Conservation (phyloP, 2,329 filamentous ascomycete species). For the Thielaviopsis euricoi region DNA sequence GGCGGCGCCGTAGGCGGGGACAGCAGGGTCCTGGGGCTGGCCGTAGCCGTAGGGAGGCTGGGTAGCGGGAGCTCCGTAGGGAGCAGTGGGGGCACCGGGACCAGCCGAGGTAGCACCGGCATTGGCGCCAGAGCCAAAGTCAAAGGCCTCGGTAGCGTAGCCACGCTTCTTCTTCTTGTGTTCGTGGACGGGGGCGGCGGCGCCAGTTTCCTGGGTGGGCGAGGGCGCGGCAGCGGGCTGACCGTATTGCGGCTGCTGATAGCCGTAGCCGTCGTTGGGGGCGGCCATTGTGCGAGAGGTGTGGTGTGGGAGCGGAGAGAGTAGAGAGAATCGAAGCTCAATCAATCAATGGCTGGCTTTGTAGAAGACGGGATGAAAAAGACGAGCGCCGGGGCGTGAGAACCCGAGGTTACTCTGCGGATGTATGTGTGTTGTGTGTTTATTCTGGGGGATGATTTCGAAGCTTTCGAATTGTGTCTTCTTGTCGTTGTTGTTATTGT, state of each 20-base stretch:
- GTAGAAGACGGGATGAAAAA: too few relatives aligned
- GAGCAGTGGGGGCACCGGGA: conserved; percentile 28
- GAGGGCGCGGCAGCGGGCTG: conserved; percentile 20
- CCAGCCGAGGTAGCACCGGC: conserved; percentile 30
- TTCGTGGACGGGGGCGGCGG: conserved; percentile 19
- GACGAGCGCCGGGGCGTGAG: too few relatives aligned
- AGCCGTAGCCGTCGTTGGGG: conserved; percentile 31
- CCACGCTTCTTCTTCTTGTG: conserved; percentile 79
- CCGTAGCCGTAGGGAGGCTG: conserved; percentile 36
- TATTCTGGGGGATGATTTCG: too few relatives aligned
- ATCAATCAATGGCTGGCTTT: too few relatives aligned
- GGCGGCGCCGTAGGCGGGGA: conserved; percentile 17
- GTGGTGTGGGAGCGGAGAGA: too few relatives aligned
- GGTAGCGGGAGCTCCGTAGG: conserved; percentile 31
- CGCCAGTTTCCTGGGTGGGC: conserved; percentile 16
- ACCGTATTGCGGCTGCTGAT: conserved; percentile 28
- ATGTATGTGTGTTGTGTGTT: too few relatives aligned
- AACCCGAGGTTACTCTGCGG: too few relatives aligned
- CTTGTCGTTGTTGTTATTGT: too few relatives aligned
- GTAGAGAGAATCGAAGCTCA: too few relatives aligned
- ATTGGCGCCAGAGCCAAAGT: conserved; percentile 80
- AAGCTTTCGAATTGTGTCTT: too few relatives aligned
- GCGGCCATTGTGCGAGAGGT: too few relatives aligned
- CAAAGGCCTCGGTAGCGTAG: conserved; percentile 89
- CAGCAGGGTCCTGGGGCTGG: conserved; percentile 28